These are phyloP conservation scores for Colletotrichum endophyticum DNA, from an alignment of 2,329 filamentous ascomycete genomes.

Conservation along the genomic window DNA sequence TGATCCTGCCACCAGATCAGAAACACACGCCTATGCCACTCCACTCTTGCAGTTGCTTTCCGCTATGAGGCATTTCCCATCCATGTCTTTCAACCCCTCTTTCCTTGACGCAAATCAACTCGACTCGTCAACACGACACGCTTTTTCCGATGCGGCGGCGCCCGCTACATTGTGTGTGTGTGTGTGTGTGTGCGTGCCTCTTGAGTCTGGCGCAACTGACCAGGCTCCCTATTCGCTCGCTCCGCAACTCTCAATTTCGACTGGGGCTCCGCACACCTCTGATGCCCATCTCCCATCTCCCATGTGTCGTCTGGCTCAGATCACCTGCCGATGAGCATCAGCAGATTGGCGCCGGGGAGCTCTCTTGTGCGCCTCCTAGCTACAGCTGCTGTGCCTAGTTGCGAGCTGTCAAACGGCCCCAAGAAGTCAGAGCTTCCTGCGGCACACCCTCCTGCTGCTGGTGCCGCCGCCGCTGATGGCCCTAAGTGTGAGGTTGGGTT, in stretches of 20 bases:
- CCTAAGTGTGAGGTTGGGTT: conserved; percentile 6
- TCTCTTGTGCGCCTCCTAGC: background rate
- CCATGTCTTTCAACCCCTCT: conserved; percentile 19
- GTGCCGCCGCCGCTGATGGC: background rate
- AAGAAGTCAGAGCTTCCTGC: conserved; percentile 3
- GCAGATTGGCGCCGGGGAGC: background rate
- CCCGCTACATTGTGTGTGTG: background rate
- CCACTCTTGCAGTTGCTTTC: conserved; percentile 9
- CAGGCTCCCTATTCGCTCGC: background rate
- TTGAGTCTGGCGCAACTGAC: background rate
- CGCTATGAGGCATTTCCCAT: conserved; percentile 22
- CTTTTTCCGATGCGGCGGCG: conserved; percentile 11
- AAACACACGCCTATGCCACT: conserved; percentile 4
- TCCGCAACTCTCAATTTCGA: background rate
- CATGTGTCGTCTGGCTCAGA: background rate
- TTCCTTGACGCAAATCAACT: background rate
- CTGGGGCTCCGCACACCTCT: background rate
- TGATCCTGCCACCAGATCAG: conserved; percentile 10
- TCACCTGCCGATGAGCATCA: background rate
- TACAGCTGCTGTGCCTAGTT: background rate
- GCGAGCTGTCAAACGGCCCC: conserved; percentile 4
- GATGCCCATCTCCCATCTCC: background rate
- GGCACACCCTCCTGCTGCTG: background rate
- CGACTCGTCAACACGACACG: background rate
- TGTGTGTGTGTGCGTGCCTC: background rate